Base-by-base conservation (phyloP, 495 filamentous ascomycete species). In the Parathielavia appendiculata region DNA sequence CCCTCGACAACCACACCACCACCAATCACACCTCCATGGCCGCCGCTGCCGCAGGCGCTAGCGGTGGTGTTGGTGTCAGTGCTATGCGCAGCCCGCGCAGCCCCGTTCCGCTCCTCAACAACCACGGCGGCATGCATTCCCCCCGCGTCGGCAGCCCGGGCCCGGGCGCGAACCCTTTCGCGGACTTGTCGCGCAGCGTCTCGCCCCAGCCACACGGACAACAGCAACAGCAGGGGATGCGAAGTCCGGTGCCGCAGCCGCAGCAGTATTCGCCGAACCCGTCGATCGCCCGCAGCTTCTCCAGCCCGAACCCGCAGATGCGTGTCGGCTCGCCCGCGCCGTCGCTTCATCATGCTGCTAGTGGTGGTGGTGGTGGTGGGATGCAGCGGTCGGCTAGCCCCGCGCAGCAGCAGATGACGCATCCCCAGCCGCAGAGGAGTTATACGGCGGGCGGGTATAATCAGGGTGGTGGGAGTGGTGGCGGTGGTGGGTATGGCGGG, bases 361-460 rank as follows among this genome's bases (percentile, higher is more conserved):
- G n/a, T n/a, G n/a, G 56, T 34, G 69, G 65, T 26, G 59, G 57
- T 19, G 43, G 8, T 17, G 59, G 58, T 19, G 54, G 51, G 32
- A 41, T 64, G 19, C 52, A 55, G 34, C 39, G 68, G 23, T 54
- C 59, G 17, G 61, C 53, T 47, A 71, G 67, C 53, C 66, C 69
- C 2, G 61, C 60, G 7, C 59, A n/a, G n/a, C n/a, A 56, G 7
- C 40, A 57, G 7, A 35, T 69, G 35, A 60, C 55, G 2, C 53
- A 55, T 4, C 68, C 64, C 3, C 69, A 69, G 52, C 70, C 70
- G 4, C 66, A 68, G 44, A 60, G 69, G 45, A 71, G 68, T 48
- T 70, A 62, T 38, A 72, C 64, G 0, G 46, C 60, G 1, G 58
- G 51, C 43, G 57, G 62, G 16, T 66, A 66, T 45, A 60, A 64